Base-by-base conservation (phyloP, 225 moss, liverwort and hornwort species). In the Pseudoscleropodium purum region DNA sequence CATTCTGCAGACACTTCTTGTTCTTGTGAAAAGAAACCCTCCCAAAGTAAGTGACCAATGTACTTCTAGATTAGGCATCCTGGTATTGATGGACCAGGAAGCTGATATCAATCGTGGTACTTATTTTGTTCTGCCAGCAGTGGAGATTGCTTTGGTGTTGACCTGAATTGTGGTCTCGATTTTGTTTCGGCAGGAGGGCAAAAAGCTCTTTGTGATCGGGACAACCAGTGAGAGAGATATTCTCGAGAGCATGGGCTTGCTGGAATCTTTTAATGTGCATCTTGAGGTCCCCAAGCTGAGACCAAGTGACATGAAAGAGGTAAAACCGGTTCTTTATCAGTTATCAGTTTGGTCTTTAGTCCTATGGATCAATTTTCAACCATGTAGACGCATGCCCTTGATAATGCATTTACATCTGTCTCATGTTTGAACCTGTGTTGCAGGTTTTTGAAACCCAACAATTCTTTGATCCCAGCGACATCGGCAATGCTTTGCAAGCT, bases 1-100 rank as follows among this genome's bases (percentile, higher is more conserved):
- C 74, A 92, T 99, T 60, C 85, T 99, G 64, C 96, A 97, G 88
- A 93, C 97, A 60, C 92, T 99, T 39, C 94, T 97, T 77, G 96
- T 96, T 82, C 96, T 99, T 87, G 90, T 96, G 70, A 97, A 99
- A 89, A 94, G 97, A 85, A 95, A 91, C 79, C 99, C 99, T 88
- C 99, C 97, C n/a, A 95, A 96, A 95, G 96, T 98, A 94, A 86
- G 90, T 86, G 69, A 65, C 37, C 16, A 20, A 18, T 73, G 41
- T 37, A 49, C 80, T 52, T 84, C 54, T 65, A 59, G 51, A 31
- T 51, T 33, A 72, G 66, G 29, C 74, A 12, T 79, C 61, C 61
- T 15, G 14, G 31, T 79, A 31, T 86, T 86, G 73, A 51, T 79
- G 41, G 64, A 70, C 56, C 30, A 49, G 67, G 74, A 79, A 70